These are phyloP conservation scores for Moricandia arvensis DNA, from an alignment of 345 rosid species.

Conservation along the genomic window DNA sequence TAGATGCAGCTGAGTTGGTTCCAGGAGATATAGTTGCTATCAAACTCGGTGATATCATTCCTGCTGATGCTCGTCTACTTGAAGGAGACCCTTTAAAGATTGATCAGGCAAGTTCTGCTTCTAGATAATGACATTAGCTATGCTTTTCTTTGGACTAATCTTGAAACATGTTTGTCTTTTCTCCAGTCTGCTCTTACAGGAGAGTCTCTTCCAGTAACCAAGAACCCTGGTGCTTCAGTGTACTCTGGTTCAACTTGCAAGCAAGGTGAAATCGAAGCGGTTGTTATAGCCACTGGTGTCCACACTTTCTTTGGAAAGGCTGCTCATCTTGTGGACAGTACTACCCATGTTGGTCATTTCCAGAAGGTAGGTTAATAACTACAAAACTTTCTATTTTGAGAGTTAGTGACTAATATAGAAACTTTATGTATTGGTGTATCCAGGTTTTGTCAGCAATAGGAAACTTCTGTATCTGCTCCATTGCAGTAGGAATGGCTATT, in stretches of 20 bases:
- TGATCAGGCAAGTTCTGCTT: slow-evolving; percentile 43
- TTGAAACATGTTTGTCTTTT: neutral
- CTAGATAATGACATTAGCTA: neutral
- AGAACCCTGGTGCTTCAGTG: slow-evolving; percentile 64
- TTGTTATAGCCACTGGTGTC: slow-evolving; percentile 87
- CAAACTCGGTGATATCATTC: slow-evolving; percentile 56
- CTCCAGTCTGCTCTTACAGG: slow-evolving; percentile 56
- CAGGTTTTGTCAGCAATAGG: slow-evolving; percentile 88
- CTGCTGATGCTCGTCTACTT: slow-evolving; percentile 69
- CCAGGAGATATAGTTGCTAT: slow-evolving; percentile 55
- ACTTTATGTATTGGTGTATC: neutral
- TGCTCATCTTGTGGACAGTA: slow-evolving; percentile 86
- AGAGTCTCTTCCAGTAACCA: slow-evolving; percentile 69
- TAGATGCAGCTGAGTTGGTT: slow-evolving; percentile 66
- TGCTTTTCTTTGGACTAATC: neutral
- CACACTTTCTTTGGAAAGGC: slow-evolving; percentile 93
- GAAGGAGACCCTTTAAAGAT: slow-evolving; percentile 76
- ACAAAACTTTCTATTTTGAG: neutral
- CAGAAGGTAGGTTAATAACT: slow-evolving; percentile 54
- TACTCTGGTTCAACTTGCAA: slow-evolving; percentile 91
- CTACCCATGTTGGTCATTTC: slow-evolving; percentile 84
- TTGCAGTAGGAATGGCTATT: slow-evolving; percentile 74
- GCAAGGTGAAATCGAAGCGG: slow-evolving; percentile 94
- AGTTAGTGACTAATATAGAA: neutral
- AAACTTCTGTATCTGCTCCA: slow-evolving; percentile 94